Evolutionary conservation across 768 basidiomycete genomes (phyloP).

Genomic region (Leucosporidium yakuticum): DNA sequence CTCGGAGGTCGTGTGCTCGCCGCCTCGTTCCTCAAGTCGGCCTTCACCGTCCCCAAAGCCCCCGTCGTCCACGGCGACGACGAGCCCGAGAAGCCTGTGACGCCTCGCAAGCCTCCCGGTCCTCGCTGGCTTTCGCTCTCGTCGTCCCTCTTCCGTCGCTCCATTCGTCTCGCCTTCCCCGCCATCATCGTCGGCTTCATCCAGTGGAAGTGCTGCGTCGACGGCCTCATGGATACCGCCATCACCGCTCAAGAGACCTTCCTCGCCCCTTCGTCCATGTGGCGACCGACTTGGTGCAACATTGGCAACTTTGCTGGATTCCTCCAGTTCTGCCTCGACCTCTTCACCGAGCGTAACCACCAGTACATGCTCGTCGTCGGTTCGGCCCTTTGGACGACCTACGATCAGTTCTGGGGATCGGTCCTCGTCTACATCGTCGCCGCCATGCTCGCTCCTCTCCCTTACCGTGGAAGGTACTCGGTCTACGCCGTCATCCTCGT

Average conservation of each 20-base stretch:
- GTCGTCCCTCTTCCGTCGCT: constrained; percentile 41
- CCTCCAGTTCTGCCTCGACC: constrained; percentile 41
- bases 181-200: constrained; percentile 41
- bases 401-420: constrained; percentile 43
- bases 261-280: constrained; percentile 38
- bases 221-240: constrained; percentile 25
- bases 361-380: constrained; percentile 40
- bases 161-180: constrained; percentile 41
- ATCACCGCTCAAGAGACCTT: constrained; percentile 30
- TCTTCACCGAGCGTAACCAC: constrained; percentile 41
- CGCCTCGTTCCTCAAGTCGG: constrained; percentile 40
- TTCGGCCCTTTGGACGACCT: constrained; percentile 42
- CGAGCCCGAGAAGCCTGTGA: constrained; percentile 37
- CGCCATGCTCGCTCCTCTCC: constrained; percentile 39
- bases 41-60: constrained; percentile 38
- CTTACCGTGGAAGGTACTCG: constrained; percentile 39
- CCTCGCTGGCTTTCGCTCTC: constrained; percentile 41
- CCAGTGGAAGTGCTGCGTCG: constrained; percentile 39
- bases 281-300: constrained; percentile 40
- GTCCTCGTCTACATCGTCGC: constrained; percentile 41
- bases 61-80: constrained; percentile 41
- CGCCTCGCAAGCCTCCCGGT: constrained; percentile 34
- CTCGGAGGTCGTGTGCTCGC: constrained; percentile 41
- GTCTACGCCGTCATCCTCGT: constrained; percentile 36
- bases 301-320: constrained; percentile 41